Evolutionary conservation across 1,284 basidiomycete genomes (phyloP), one percentile per base, ranked within the genome.

Genomic region (Pulchroboletus neoregius): DNA sequence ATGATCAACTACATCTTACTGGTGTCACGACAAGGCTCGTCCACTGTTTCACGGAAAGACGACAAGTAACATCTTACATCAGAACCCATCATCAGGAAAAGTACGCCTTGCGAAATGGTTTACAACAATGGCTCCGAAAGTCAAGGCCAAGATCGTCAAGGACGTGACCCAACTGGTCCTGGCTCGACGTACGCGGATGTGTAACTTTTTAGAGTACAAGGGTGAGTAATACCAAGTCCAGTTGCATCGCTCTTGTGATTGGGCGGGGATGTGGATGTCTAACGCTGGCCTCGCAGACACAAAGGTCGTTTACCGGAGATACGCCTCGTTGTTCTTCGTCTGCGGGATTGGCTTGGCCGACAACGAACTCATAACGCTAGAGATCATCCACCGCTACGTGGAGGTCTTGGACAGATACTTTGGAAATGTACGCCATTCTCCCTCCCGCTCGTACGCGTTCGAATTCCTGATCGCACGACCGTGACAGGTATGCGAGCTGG

Each of bases 401-500:
- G 96, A 99, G 66, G 91, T 99, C n/a, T 71, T 99, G 48, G 96
- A 99, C 68, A 79, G 95, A 41, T 99, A 99, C 71, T 99, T 99
- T 74, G 96, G 96, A 46, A 99, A 99, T 65, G 94, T 95, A 63
- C 56, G 84, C 49, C 42, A 13, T 40, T 43, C 8, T 9, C 10
- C 10, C 9, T 5, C 37, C 6, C 38, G 13, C 23, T 5, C 5
- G 16, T 31, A 12, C 20, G n/a, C 30, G 39, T 44, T 26, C 13
- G 18, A 31, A 20, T 28, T 13, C 6, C 22, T 50, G 43, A 56
- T 39, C n/a, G 15, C 7, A 16, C 15, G 27, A 42, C 16, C 24
- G 46, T 24, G 34, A 26, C 65, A 94, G 92, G 92, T 96, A 15
- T 97, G 94, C 74, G 94, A 97, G 70, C 75, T 97, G 42, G 94